Evolutionary conservation across 371 early-diverging fungal species (phyloP), one percentile per base, ranked within the genome.

Genomic region (Mucor irregularis): DNA sequence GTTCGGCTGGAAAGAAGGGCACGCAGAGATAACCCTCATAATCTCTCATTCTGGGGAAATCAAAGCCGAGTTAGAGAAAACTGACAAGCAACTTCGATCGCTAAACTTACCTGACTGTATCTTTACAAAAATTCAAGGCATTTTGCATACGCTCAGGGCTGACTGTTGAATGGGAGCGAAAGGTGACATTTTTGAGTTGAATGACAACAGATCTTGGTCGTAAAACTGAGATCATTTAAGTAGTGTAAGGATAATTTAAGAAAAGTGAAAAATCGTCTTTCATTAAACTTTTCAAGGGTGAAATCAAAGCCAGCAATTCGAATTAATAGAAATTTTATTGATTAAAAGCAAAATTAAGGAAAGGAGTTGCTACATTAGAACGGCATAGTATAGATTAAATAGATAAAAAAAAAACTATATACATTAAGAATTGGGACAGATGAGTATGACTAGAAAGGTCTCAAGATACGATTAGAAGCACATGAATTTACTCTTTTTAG

Each of bases 1-100:
- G 59, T 4, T 68, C 58, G 1, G 66, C 31, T 11, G 94, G 92
- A 43, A 82, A 81, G 57, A 95, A 92, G n/a, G 90, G 74, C 16
- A 90, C 76, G 19, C 82, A 74, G 16, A 93, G 73, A 63, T 89
- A 95, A 29, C 76, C 78, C 44, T 93, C 91, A 56, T 90, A 85
- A 80, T 94, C 94, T 53, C 84, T n/a, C n/a, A n/a, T n/a, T n/a
- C n/a, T n/a, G n/a, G n/a, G n/a, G n/a, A n/a, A n/a, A n/a, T n/a
- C n/a, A n/a, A n/a, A n/a, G n/a, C n/a, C n/a, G n/a, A n/a, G n/a
- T n/a, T n/a, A n/a, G n/a, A n/a, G n/a, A n/a, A n/a, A n/a, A n/a
- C n/a, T n/a, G n/a, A n/a, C n/a, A n/a, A n/a, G n/a, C n/a, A n/a
- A 6, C 28, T 28, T 35, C 8, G 10, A 25, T 46, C 5, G 37